Conservation (phyloP, 192 early-diverging fungal genomes). For the Diversispora epigaea region DNA sequence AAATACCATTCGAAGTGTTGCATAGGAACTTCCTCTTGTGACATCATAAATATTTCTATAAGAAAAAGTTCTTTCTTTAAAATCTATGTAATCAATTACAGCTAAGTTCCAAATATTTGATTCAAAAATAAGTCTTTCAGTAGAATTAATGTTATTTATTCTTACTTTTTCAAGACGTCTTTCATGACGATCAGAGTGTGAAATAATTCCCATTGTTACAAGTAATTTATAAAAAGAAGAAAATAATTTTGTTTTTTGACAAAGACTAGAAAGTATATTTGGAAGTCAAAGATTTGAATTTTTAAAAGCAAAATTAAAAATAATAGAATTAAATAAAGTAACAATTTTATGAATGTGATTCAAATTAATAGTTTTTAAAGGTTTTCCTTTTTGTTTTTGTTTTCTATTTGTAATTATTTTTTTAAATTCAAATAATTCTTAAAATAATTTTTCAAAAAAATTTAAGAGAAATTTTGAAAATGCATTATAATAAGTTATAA, state of each 20-base stretch:
- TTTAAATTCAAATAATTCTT: neutral
- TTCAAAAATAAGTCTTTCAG: neutral
- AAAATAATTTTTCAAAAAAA: neutral
- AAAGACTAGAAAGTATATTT: neutral
- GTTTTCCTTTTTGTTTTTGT: neutral
- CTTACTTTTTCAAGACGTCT: neutral
- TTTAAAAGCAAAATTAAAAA: neutral
- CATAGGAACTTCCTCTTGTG: neutral
- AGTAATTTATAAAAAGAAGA: neutral
- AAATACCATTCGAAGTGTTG: slow-evolving; percentile 4
- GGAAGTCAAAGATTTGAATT: neutral
- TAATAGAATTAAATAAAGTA: slow-evolving; percentile 5
- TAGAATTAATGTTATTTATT: neutral
- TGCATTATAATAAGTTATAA: neutral
- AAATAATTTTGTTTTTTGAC: neutral
- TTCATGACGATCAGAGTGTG: neutral
- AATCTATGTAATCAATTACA: slow-evolving; percentile 26
- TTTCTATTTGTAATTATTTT: neutral
- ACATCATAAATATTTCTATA: slow-evolving; percentile 20
- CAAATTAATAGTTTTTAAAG: neutral
- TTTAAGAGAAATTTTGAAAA: neutral
- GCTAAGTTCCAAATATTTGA: slow-evolving; percentile 4
- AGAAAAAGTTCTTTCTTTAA: neutral
- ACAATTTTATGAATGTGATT: neutral
- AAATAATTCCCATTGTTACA: neutral